These are phyloP conservation scores for Microcyclosporella mali DNA, from an alignment of 2,329 filamentous ascomycete species.

Conservation along the genomic window DNA sequence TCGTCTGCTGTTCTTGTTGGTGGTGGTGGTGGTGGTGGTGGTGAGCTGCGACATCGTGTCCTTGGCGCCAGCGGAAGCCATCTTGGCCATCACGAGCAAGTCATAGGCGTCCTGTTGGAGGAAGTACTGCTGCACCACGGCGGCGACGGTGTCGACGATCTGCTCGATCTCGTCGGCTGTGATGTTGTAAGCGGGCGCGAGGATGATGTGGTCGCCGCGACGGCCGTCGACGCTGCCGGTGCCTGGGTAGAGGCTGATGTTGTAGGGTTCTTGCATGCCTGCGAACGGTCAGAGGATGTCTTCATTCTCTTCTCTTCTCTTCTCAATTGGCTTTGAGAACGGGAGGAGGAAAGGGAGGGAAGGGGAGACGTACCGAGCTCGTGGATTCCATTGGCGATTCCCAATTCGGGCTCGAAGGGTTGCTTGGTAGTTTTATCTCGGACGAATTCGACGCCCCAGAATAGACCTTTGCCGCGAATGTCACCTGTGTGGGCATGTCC, in stretches of 20 bases:
- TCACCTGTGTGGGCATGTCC: constrained; percentile 51
- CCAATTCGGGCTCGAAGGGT: constrained; percentile 44
- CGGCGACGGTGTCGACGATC: constrained; percentile 47
- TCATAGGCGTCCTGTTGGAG: constrained; percentile 1
- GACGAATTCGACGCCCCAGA: constrained; percentile 57
- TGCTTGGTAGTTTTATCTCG: constrained; percentile 49
- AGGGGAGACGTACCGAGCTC: constrained; percentile 40
- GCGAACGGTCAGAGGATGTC: background rate
- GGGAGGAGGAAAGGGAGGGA: background rate
- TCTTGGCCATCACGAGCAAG: background rate
- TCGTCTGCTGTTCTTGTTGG: too few species aligned
- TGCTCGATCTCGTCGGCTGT: constrained; percentile 50
- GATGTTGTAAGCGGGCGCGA: constrained; percentile 64
- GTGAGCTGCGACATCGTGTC: background rate
- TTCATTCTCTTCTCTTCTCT: too few species aligned
- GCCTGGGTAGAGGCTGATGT: constrained; percentile 59
- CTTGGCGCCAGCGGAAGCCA: too few species aligned
- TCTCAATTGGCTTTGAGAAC: too few species aligned
- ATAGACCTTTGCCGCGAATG: constrained; percentile 55
- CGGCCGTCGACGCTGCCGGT: constrained; percentile 53
- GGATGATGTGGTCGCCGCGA: constrained; percentile 62
- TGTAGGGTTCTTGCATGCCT: constrained; percentile 41
- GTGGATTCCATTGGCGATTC: constrained; percentile 46
- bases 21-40: too few species aligned
- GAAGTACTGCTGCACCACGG: constrained; percentile 49